Evolutionary conservation across 2,329 filamentous ascomycete genomes (phyloP), one percentile per base, ranked within the genome.

Genomic region (Lachnum nothofagi): DNA sequence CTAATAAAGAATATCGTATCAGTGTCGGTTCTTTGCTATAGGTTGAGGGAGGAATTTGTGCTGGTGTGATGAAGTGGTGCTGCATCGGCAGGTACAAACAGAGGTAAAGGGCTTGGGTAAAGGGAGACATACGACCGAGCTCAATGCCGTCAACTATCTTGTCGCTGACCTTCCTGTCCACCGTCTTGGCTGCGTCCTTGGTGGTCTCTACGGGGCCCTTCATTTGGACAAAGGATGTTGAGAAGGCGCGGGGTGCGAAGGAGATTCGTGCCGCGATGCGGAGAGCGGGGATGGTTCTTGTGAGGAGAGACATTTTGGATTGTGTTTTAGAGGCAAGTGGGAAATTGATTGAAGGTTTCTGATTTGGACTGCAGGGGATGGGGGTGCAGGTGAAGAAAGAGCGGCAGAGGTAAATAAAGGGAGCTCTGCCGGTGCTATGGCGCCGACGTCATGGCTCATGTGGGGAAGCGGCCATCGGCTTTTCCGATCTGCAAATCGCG

Each of bases 91-190:
- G n/a, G n/a, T n/a, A n/a, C n/a, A n/a, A n/a, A n/a, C n/a, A n/a
- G n/a, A 37, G 14, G 37, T 10, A 42, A n/a, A n/a, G 38, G n/a
- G n/a, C n/a, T n/a, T n/a, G 27, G 17, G 42, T 24, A 19, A 43
- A 37, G 17, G 37, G 43, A 34, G 39, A 39, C 76, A 51, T 70
- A 83, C 82, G 65, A 42, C 76, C 75, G 40, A 71, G 68, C 57
- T 85, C 72, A 62, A 85, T 80, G 14, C 78, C 79, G 33, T 79
- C 77, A 23, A 83, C 76, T 16, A 85, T 62, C 63, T 80, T 83
- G 63, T 81, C 76, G 51, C 76, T 75, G 35, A 85, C 78, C 42
- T 69, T 72, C 24, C 78, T 72, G 68, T 85, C 79, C 5, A 82
- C 78, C 5, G 67, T 69, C 67, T 83, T 81, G 49, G 79, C 65